Conservation (phyloP, 495 filamentous ascomycete species). For the Hyaloscypha finlandica region DNA sequence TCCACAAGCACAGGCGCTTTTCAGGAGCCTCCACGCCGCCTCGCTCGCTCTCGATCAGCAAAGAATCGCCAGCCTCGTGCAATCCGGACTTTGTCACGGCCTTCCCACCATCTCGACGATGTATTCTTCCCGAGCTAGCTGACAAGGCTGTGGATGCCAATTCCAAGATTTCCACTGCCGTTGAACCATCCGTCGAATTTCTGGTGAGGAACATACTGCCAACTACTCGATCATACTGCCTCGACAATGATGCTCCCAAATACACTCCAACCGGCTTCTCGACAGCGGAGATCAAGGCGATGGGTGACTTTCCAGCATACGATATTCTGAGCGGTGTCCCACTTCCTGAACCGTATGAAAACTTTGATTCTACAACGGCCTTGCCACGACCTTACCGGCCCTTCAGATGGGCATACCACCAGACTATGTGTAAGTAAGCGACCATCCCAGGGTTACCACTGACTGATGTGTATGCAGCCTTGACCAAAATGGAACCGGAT, state of each 20-base stretch:
- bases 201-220: conserved; percentile 22
- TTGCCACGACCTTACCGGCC: conserved; percentile 74
- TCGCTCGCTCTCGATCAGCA: conserved; percentile 56
- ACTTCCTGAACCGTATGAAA: conserved; percentile 65
- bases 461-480: conserved; percentile 48
- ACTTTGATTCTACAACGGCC: conserved; percentile 65
- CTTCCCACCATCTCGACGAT: conserved; percentile 59
- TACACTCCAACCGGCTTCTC: conserved; percentile 53
- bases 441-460: conserved; percentile 13
- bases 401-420: conserved; percentile 86
- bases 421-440: conserved; percentile 83
- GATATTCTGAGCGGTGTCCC: conserved; percentile 77
- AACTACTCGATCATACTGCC: conserved; percentile 31
- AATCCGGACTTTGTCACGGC: conserved; percentile 46
- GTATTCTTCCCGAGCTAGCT: conserved; percentile 43
- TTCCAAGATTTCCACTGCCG: conserved; percentile 15
- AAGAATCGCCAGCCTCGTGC: conserved; percentile 20
- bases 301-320: conserved; percentile 87
- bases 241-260: conserved; percentile 36
- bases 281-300: conserved; percentile 66
- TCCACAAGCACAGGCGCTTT: conserved; percentile 21
- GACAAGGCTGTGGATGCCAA: conserved; percentile 21
- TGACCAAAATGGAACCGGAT: conserved; percentile 78
- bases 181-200: conserved; percentile 14
- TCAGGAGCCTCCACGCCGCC: conserved; percentile 54